Evolutionary conservation across 805 yeast species (phyloP).

Genomic region (Teunomyces barrocoloradensis): DNA sequence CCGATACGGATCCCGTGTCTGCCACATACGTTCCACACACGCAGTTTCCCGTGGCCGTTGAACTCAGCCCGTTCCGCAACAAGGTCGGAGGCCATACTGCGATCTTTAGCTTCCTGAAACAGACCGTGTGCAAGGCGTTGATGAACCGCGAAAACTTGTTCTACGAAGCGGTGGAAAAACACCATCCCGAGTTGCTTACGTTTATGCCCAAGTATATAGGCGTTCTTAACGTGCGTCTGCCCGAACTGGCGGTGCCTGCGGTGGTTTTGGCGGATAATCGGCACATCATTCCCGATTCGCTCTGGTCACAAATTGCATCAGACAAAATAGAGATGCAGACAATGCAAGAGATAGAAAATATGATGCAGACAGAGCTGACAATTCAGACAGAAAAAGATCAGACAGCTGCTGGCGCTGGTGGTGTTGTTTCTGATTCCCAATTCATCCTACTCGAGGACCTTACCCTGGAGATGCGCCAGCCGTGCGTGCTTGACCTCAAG

Average conservation of each 20-base stretch:
- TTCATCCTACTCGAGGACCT: constrained; percentile 84
- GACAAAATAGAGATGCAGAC: constrained; percentile 7
- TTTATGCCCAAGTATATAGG: constrained; percentile 96
- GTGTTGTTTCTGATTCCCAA: too few relatives aligned
- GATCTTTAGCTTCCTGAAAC: constrained; percentile 82
- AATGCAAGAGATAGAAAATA: neutral
- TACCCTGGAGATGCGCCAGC: constrained; percentile 75
- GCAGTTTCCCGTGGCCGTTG: constrained; percentile 76
- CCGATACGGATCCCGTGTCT: constrained; percentile 23
- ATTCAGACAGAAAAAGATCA: too few relatives aligned
- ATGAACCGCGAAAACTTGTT: constrained; percentile 87
- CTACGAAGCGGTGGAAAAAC: constrained; percentile 83
- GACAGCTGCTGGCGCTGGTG: too few relatives aligned
- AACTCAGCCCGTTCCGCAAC: constrained; percentile 84
- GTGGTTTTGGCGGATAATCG: constrained; percentile 90
- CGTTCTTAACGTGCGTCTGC: constrained; percentile 84
- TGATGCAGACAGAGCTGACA: too few relatives aligned
- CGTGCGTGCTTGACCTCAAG: constrained; percentile 91
- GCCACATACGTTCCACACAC: constrained; percentile 73
- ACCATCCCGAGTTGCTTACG: constrained; percentile 69
- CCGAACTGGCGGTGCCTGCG: constrained; percentile 61
- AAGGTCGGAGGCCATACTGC: constrained; percentile 99
- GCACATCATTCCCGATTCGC: constrained; percentile 84
- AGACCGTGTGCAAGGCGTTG: constrained; percentile 92
- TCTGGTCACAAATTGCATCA: constrained; percentile 60